These are phyloP conservation scores for Colletotrichum australisinense DNA, from an alignment of 2,329 filamentous ascomycete genomes.

Conservation along the genomic window DNA sequence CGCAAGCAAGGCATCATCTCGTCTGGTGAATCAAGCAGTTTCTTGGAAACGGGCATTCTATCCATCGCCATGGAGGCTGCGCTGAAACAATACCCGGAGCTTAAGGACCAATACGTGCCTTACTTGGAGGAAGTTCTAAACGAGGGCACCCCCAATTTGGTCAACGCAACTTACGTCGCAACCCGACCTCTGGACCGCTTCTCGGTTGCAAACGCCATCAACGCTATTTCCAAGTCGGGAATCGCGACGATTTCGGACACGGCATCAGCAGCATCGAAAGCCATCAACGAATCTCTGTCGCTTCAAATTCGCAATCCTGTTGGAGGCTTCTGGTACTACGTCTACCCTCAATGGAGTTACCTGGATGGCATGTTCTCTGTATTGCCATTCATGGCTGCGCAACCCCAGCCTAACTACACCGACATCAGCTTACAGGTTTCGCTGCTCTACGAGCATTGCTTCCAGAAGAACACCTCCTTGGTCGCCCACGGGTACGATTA, in stretches of 20 bases:
- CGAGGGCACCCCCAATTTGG: constrained; percentile 23
- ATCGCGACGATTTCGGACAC: constrained; percentile 17
- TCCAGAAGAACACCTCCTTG: constrained; percentile 28
- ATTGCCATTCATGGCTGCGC: constrained; percentile 50
- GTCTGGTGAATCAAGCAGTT: constrained; percentile 38
- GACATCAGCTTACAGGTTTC: constrained; percentile 39
- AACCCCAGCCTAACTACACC: constrained; percentile 27
- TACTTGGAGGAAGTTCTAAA: constrained; percentile 37
- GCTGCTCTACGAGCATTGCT: constrained; percentile 34
- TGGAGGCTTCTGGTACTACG: constrained; percentile 51
- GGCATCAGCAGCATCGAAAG: constrained; percentile 22
- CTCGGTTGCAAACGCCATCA: constrained; percentile 37
- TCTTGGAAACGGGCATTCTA: constrained; percentile 40
- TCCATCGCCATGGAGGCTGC: constrained; percentile 36
- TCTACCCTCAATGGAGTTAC: constrained; percentile 64
- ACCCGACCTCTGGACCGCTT: constrained; percentile 40
- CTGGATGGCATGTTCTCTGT: constrained; percentile 65
- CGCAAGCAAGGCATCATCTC: constrained; percentile 39
- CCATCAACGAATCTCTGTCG: constrained; percentile 38
- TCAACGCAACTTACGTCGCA: constrained; percentile 32
- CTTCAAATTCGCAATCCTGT: constrained; percentile 44
- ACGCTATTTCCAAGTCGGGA: constrained; percentile 11
- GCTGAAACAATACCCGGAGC: constrained; percentile 34
- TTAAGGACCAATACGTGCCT: constrained; percentile 3
- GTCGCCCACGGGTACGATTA: constrained; percentile 36